A percentile compares a stretch with the other conserved stretches of the same genome.
phyloP scores from a whole-genome alignment of 768 basidiomycete species.

The Suillus alpinus region DNA sequence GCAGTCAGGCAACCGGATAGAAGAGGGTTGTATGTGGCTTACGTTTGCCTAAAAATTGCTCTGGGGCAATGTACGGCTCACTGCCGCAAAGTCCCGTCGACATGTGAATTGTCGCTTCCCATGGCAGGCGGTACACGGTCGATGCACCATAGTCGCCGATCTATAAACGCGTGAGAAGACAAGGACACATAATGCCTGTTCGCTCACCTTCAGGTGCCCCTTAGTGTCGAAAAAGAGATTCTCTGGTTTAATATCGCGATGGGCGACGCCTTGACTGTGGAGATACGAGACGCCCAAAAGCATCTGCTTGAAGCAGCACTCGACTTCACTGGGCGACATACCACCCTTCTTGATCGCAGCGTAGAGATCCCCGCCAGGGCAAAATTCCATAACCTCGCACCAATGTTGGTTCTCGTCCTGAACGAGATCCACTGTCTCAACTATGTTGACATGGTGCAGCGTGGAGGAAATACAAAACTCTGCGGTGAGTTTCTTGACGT shows the following conservation, averaged over 20 bases:
- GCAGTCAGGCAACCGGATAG: slow-evolving; percentile 38
- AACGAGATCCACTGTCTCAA: slow-evolving; percentile 98
- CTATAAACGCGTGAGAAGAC: slow-evolving; percentile 38
- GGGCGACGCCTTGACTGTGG: slow-evolving; percentile 95
- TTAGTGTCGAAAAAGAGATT: slow-evolving; percentile 92
- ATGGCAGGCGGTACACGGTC: slow-evolving; percentile 97
- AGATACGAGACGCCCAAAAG: slow-evolving; percentile 85
- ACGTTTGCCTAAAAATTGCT: slow-evolving; percentile 97
- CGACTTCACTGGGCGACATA: slow-evolving; percentile 90
- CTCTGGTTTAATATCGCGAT: slow-evolving; percentile 98
- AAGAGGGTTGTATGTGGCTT: slow-evolving; percentile 43
- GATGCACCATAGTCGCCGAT: slow-evolving; percentile 99
- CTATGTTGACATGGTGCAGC: slow-evolving; percentile 88
- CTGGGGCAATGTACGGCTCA: slow-evolving; percentile 98
- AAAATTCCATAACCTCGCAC: slow-evolving; percentile 99
- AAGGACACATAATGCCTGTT: not conserved
- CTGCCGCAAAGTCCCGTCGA: slow-evolving; percentile 96
- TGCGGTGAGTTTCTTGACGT: slow-evolving; percentile 98
- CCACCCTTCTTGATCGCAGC: slow-evolving; percentile 97
- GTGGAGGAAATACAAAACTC: slow-evolving; percentile 99
- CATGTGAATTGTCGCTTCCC: slow-evolving; percentile 97
- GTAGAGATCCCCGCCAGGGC: slow-evolving; percentile 96
- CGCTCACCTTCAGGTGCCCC: slow-evolving; percentile 86
- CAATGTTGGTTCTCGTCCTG: slow-evolving; percentile 95
- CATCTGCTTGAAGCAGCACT: slow-evolving; percentile 98